phyloP scores from a whole-genome alignment of 371 early-diverging fungal genomes.

The Zopfochytrium polystomum region DNA sequence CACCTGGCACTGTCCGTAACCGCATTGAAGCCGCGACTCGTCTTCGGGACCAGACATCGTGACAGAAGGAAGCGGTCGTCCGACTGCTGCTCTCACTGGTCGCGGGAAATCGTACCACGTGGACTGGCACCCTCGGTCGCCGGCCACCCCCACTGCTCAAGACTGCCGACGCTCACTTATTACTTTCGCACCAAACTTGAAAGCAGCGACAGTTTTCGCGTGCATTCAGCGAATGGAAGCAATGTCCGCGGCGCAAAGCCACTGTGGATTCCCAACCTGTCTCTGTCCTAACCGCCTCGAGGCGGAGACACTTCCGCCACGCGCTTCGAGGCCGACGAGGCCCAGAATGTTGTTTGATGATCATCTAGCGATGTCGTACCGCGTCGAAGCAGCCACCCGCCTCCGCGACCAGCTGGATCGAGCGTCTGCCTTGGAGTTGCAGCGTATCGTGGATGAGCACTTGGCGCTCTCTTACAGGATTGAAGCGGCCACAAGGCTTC shows the following conservation, averaged over 20 bases:
- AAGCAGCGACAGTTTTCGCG: background rate
- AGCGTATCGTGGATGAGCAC: background rate
- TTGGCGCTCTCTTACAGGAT: background rate
- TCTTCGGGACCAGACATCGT: too few species aligned
- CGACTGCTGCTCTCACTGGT: too few species aligned
- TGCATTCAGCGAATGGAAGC: background rate
- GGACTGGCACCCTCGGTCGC: too few species aligned
- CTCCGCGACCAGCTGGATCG: background rate
- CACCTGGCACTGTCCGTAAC: too few species aligned
- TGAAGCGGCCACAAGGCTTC: too few species aligned
- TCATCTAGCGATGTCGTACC: background rate
- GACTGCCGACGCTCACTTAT: too few species aligned
- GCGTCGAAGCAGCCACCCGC: background rate
- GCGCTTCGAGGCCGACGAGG: background rate
- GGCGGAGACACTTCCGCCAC: background rate
- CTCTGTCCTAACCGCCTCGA: constrained; percentile 1
- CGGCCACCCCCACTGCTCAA: too few species aligned
- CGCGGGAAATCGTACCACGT: too few species aligned
- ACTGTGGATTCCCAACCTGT: constrained; percentile 8
- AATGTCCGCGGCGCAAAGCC: constrained; percentile 8
- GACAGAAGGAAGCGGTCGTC: too few species aligned
- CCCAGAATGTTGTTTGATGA: background rate
- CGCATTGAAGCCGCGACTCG: too few species aligned
- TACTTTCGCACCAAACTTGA: constrained; percentile 14
- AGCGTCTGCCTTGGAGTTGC: background rate